Evolutionary conservation across 306 rosid genomes (phyloP).

Genomic region (Rosa lucieae): DNA sequence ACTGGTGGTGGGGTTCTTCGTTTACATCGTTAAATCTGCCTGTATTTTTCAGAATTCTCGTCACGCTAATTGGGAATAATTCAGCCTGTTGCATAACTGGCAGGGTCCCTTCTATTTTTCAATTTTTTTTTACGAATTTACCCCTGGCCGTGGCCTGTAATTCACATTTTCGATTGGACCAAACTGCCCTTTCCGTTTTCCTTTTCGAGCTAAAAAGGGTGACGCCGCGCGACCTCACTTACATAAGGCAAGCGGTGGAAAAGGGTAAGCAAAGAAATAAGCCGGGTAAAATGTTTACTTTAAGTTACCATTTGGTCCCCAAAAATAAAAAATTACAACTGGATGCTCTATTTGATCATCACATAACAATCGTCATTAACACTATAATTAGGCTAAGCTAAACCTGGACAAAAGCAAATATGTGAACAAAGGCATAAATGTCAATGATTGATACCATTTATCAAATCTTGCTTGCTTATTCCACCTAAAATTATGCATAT

Average conservation of each 20-base stretch:
- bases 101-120: slow-evolving; percentile 5
- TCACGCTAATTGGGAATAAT: slow-evolving; percentile 8
- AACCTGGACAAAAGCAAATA: no score
- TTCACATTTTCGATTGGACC: not conserved
- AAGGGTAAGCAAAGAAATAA: not conserved
- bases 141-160: not conserved
- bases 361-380: not conserved
- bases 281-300: not conserved
- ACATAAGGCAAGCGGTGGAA: not conserved
- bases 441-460: no score
- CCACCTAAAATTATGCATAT: not conserved
- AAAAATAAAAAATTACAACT: not conserved
- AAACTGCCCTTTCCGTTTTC: not conserved
- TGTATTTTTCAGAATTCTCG: slow-evolving; percentile 10
- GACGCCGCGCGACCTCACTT: not conserved
- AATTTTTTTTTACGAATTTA: slow-evolving; percentile 16
- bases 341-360: not conserved
- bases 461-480: not conserved
- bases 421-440: no score
- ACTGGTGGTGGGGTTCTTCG: slow-evolving; percentile 20
- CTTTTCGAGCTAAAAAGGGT: not conserved
- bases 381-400: no score
- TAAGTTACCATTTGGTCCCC: not conserved
- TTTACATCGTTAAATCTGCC: slow-evolving; percentile 33
- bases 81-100: slow-evolving; percentile 38